Base-by-base conservation (phyloP, 1,139 yeast species). In the Scheffersomyces segobiensis region DNA sequence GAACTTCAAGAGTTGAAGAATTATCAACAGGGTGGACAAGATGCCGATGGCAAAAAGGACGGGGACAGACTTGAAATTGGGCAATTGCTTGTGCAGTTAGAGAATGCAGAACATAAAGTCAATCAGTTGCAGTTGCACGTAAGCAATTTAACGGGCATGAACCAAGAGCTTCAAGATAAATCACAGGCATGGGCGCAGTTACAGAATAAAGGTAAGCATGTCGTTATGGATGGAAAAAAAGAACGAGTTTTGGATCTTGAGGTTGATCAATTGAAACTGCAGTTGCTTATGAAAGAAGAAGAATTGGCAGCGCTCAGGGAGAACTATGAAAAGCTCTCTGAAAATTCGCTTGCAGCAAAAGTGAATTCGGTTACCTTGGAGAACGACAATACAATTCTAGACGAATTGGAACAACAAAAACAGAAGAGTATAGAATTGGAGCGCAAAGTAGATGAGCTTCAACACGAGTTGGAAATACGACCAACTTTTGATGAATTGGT, bases 401-500 rank as follows among this genome's bases (percentile, higher is more conserved):
- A 51, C 8, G 39, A 51, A 17, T 18, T 51, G 39, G 46, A 26
- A 18, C n/a, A 14, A 22, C 42, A 22, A n/a, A 20, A 5, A 48
- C 21, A 18, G 24, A 17, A 20, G n/a, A 48, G 20, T 21, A 48
- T 2, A 3, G 54, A 53, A 21, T 39, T 56, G 52, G 63, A 61
- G 52, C 60, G 63, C 21, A 63, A 62, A 49, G 65, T 74, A 4
- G 71, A 66, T 21, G 70, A 69, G 5, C 67, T 75, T 55, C 63
- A 66, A 52, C 71, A 73, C 50, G 70, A 73, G 57, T 64, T 72
- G 18, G 67, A 63, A 12, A 63, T 67, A 60, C 53, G 72, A 19
- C 72, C 73, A 0, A 62, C 72, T 1, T 67, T 70, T 53, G 67
- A 69, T 19, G 74, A 71, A 57, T 64, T 69, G 55, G 67, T 67